Evolutionary conservation across 805 yeast species (phyloP).

Genomic region (Teunomyces lycoperdinae): DNA sequence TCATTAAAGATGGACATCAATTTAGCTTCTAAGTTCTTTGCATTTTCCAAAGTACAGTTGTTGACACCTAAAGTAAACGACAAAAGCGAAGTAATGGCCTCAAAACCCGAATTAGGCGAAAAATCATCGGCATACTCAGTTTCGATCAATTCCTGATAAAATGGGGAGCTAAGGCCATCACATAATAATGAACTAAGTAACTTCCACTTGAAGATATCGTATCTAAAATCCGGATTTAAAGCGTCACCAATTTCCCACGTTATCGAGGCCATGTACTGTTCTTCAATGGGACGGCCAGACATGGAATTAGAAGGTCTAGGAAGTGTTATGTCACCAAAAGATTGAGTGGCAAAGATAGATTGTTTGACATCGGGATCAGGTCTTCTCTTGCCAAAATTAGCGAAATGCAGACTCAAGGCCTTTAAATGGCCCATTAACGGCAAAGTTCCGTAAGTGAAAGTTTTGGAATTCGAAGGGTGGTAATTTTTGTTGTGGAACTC

Average conservation of each 20-base stretch:
- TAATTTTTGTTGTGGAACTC: conserved; percentile 74
- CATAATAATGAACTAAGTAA: conserved; percentile 66
- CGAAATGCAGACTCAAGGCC: conserved; percentile 51
- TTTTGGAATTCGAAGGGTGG: conserved; percentile 86
- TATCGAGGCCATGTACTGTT: conserved; percentile 75
- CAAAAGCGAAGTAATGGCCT: conserved; percentile 71
- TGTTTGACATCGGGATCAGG: conserved; percentile 27
- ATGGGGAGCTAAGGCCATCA: conserved; percentile 91
- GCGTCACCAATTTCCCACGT: conserved; percentile 89
- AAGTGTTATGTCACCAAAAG: conserved; percentile 20
- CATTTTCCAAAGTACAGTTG: conserved; percentile 54
- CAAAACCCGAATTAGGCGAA: conserved; percentile 84
- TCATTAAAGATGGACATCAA: conserved; percentile 48
- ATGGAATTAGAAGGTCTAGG: conserved; percentile 74
- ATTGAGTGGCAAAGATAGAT: conserved; percentile 42
- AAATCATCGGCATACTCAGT: conserved; percentile 82
- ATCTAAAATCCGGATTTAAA: conserved; percentile 45
- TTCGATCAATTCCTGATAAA: conserved; percentile 85
- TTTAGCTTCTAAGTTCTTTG: conserved; percentile 46
- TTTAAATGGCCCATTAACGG: conserved; percentile 60
- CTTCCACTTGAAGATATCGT: conserved; percentile 70
- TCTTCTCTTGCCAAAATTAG: conserved; percentile 50
- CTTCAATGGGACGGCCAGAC: conserved; percentile 55
- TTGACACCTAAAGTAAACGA: conserved; percentile 84
- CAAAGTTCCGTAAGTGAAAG: conserved; percentile 84